phyloP scores from a whole-genome alignment of 2,329 filamentous ascomycete species.

The Cytospora chrysosperma region DNA sequence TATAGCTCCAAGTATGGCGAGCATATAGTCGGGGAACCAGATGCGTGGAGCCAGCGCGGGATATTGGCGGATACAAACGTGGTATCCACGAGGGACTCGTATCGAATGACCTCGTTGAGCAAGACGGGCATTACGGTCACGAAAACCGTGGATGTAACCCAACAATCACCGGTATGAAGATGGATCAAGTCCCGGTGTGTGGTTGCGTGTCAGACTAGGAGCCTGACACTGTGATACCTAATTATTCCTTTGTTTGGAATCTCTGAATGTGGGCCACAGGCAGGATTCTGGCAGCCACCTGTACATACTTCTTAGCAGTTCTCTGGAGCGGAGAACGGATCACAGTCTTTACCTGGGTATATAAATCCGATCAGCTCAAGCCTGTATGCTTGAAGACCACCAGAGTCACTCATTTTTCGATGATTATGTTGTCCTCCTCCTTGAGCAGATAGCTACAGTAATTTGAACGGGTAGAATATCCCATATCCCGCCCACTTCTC shows the following conservation, averaged over 20 bases:
- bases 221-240: background rate
- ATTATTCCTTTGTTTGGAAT: no score
- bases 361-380: background rate
- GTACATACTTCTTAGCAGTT: background rate
- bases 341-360: background rate
- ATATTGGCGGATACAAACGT: constrained; percentile 14
- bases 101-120: constrained; percentile 8
- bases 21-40: constrained; percentile 1
- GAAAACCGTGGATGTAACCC: constrained; percentile 21
- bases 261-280: background rate
- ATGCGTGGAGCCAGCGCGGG: constrained; percentile 23
- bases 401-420: no score
- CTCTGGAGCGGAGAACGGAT: background rate
- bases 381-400: background rate
- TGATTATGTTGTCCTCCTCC: no score
- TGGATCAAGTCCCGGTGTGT: background rate
- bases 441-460: no score
- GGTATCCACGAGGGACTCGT: constrained; percentile 12
- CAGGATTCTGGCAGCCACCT: background rate
- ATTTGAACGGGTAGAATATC: no score
- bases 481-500: no score
- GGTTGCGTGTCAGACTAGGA: background rate
- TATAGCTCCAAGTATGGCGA: background rate
- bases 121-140: constrained; percentile 23
- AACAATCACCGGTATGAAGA: constrained; percentile 10